These are phyloP conservation scores for Suillus alpinus DNA, from an alignment of 768 basidiomycete species.

Conservation along the genomic window DNA sequence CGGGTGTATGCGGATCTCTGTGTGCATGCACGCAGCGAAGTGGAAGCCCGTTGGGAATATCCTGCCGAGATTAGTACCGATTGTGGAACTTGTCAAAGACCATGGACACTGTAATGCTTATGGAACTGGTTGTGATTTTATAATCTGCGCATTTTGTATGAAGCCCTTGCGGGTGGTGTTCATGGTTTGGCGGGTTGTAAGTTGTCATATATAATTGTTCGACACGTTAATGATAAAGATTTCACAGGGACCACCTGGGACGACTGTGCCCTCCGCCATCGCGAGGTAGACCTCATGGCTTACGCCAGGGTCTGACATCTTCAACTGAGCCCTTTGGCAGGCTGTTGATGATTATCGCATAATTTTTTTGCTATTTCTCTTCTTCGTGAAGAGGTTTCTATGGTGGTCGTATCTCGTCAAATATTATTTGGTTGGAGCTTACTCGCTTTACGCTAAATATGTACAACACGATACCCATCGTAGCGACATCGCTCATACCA, in stretches of 20 bases:
- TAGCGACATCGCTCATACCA: not conserved
- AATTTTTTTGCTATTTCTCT: constrained; percentile 34
- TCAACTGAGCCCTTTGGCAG: not conserved
- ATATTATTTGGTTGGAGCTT: not conserved
- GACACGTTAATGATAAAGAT: not conserved
- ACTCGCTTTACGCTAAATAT: not conserved
- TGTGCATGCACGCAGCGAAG: constrained; percentile 6
- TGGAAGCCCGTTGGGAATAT: constrained; percentile 1
- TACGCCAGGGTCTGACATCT: not conserved
- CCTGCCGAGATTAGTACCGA: not conserved
- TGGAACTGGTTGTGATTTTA: not conserved
- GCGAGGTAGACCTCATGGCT: not conserved
- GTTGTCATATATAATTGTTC: not conserved
- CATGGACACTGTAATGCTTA: not conserved
- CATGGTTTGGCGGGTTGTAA: not conserved
- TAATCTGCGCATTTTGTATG: not conserved
- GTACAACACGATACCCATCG: not conserved
- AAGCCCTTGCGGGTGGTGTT: not conserved
- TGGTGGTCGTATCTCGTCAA: not conserved
- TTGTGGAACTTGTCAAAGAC: not conserved
- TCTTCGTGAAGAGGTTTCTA: constrained; percentile 31
- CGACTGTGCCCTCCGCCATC: not conserved
- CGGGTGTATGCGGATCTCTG: not conserved
- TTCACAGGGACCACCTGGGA: not conserved
- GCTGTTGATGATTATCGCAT: constrained; percentile 15